Evolutionary conservation across 208 protist genomes (phyloP).

Genomic region (Leishmania lainsoni): DNA sequence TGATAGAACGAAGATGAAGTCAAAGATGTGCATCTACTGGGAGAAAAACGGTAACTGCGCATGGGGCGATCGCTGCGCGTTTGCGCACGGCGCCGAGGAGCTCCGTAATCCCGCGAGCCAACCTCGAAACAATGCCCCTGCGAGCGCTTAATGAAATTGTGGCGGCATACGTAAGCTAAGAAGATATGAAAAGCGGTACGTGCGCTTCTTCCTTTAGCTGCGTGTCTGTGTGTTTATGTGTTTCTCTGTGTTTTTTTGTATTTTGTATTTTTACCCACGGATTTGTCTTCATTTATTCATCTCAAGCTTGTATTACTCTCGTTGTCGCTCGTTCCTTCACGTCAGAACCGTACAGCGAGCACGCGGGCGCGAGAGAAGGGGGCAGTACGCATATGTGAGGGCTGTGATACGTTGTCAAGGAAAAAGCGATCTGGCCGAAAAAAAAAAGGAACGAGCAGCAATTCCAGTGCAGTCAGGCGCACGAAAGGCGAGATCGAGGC

Average conservation of each 20-base stretch:
- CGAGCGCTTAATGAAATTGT: constrained; percentile 2
- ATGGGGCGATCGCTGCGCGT: constrained; percentile 86
- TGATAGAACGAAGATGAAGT: constrained; percentile 79
- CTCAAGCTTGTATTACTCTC: background rate
- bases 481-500: background rate
- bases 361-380: background rate
- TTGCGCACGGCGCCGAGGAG: constrained; percentile 79
- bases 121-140: constrained; percentile 21
- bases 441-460: background rate
- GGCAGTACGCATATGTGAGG: background rate
- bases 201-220: constrained; percentile 9
- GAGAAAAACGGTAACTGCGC: constrained; percentile 81
- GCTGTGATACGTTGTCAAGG: background rate
- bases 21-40: constrained; percentile 89
- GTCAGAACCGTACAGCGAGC: background rate
- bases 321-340: background rate
- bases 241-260: background rate
- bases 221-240: background rate
- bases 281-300: background rate
- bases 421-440: background rate
- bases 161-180: constrained; percentile 6
- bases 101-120: constrained; percentile 34
- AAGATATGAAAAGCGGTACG: constrained; percentile 10
- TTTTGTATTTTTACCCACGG: background rate
- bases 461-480: background rate